Conservation (phyloP, 2,329 filamentous ascomycete genomes). For the Davidsoniella australis region DNA sequence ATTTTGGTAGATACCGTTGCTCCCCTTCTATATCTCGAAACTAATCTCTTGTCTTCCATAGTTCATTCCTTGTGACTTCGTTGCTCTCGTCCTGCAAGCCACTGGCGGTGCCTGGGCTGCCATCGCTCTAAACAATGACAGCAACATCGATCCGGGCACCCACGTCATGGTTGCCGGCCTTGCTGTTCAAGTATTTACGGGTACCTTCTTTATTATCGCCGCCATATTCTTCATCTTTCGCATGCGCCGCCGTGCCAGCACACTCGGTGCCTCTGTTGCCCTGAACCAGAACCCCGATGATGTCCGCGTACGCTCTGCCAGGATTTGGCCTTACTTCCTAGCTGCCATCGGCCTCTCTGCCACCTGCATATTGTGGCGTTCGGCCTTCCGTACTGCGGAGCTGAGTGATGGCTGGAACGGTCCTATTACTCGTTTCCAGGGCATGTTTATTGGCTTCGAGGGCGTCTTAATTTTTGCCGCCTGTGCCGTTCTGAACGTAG, state of each 20-base stretch:
- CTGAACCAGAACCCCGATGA: conserved; percentile 24
- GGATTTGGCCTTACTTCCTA: conserved; percentile 36
- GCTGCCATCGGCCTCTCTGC: conserved; percentile 38
- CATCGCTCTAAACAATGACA: conserved; percentile 23
- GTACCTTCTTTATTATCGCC: conserved; percentile 27
- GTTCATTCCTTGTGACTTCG: conserved; percentile 32
- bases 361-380: conserved; percentile 46
- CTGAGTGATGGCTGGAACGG: conserved; percentile 46
- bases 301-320: conserved; percentile 23
- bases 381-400: conserved; percentile 49
- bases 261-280: conserved; percentile 18
- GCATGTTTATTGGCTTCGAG: conserved; percentile 41
- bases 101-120: conserved; percentile 30
- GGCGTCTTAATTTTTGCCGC: conserved; percentile 34
- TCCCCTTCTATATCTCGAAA: conserved; percentile 16
- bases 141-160: conserved; percentile 36
- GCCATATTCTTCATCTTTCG: conserved; percentile 29
- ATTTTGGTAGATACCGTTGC: conserved; percentile 12
- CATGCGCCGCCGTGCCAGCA: conserved; percentile 21
- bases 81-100: conserved; percentile 35
- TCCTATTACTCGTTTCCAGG: conserved; percentile 35
- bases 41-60: conserved; percentile 17
- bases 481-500: conserved; percentile 27
- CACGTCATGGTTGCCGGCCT: conserved; percentile 46
- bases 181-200: conserved; percentile 32